phyloP scores from a whole-genome alignment of 163 green algal species.

The Chloromonas sp. region DNA sequence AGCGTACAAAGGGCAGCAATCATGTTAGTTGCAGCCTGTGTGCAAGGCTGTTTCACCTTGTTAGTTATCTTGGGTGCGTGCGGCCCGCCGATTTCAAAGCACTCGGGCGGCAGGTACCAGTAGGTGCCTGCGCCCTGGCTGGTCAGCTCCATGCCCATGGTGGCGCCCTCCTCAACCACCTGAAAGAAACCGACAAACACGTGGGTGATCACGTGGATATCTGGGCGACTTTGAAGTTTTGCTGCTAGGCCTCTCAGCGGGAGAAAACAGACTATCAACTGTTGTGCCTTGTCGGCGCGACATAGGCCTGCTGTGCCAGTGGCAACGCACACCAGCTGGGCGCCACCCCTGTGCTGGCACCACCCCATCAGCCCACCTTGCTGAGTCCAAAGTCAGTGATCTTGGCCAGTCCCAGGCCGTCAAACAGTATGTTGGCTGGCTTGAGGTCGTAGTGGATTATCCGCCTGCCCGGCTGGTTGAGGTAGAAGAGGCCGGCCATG shows the following conservation, averaged over 20 bases:
- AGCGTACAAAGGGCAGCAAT: too few species aligned
- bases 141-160: constrained; percentile 62
- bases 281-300: too few species aligned
- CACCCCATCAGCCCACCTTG: constrained; percentile 37
- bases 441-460: constrained; percentile 98
- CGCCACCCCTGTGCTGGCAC: too few species aligned
- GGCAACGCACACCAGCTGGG: too few species aligned
- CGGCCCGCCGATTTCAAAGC: constrained; percentile 64
- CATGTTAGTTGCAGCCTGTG: too few species aligned
- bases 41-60: constrained; percentile 29
- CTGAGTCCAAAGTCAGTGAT: constrained; percentile 86
- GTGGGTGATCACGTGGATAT: not conserved
- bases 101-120: constrained; percentile 97
- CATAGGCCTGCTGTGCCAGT: too few species aligned
- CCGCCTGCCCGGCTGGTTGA: constrained; percentile 51
- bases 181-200: constrained; percentile 16
- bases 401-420: constrained; percentile 75
- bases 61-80: constrained; percentile 39
- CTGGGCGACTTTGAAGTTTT: not conserved
- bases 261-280: too few species aligned
- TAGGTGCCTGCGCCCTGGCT: constrained; percentile 93
- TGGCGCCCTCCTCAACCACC: constrained; percentile 72
- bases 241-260: too few species aligned
- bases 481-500: constrained; percentile 70
- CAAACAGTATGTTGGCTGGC: constrained; percentile 95